Evolutionary conservation across 208 protist genomes (phyloP), one percentile per base, ranked within the genome.

Genomic region (Trichomonas tenax): DNA sequence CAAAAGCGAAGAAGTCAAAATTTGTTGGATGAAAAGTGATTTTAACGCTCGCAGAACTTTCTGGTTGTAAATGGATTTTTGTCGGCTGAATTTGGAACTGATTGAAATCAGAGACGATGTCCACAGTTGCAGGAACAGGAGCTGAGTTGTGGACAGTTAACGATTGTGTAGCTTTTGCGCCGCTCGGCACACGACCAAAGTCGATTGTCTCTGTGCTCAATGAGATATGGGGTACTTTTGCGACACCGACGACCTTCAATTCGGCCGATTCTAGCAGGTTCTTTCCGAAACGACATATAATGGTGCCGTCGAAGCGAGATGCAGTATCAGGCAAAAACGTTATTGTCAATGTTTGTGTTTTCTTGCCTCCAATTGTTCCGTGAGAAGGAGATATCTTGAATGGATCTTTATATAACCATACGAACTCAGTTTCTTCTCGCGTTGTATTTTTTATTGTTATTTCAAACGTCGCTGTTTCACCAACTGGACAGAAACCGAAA

Each of bases 1-100:
- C 82, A 48, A 90, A 90, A 34, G 82, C 82, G n/a, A 48, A 90
- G 41, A 90, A 90, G 41, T 90, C 82, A 48, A 90, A 90, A 31
- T 90, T 90, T 48, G 41, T 90, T 21, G 82, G 82, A 48, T 90
- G 82, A 48, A 90, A 90, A n/a, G 9, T 34, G n/a, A 90, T 90
- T 90, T 90, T 90, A 11, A 90, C 82, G 36, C 1, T 45, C n/a
- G 10, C 36, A 38, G 40, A 34, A 23, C 82, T 36, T n/a, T 90
- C 23, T 3, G 82, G 82, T 21, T 90, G 34, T 10, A 90, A 31
- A 90, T 48, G 10, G 9, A 90, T 23, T 48, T 48, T 48, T 48
- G 82, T 90, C 21, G 82, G 82, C 82, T 90, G 82, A 9, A 90
- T 21, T 38, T 44, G 9, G 41, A 90, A 48, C n/a, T 90, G 82